These are phyloP conservation scores for Ceratocystis cacaofunesta DNA, from an alignment of 2,329 filamentous ascomycete species.

Conservation along the genomic window DNA sequence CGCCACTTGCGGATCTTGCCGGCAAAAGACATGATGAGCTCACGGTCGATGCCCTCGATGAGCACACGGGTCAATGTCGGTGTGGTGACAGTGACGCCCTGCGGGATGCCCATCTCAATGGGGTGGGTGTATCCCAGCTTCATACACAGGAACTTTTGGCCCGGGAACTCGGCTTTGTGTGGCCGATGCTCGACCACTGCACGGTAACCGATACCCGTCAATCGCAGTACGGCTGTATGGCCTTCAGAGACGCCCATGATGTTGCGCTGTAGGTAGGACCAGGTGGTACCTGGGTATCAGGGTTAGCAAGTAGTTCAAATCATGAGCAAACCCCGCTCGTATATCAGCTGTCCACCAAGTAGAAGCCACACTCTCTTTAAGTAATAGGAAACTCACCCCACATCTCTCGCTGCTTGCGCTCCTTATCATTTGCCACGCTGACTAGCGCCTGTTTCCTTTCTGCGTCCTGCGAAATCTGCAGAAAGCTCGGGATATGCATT, in stretches of 20 bases:
- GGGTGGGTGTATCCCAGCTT: conserved; percentile 97
- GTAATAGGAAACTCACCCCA: conserved; percentile 53
- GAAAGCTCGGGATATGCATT: conserved; percentile 63
- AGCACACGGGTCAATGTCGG: conserved; percentile 85
- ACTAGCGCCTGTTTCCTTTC: conserved; percentile 49
- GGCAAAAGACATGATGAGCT: conserved; percentile 80
- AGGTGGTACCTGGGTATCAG: conserved; percentile 56
- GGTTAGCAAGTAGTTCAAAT: not conserved
- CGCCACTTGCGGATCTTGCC: conserved; percentile 80
- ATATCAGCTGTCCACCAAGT: not conserved
- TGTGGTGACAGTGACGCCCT: conserved; percentile 70
- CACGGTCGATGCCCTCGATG: conserved; percentile 74
- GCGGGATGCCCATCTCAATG: conserved; percentile 73
- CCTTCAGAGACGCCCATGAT: conserved; percentile 92
- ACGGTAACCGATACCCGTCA: conserved; percentile 92
- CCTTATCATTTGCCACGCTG: conserved; percentile 50
- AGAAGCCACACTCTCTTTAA: not conserved
- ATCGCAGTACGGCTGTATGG: conserved; percentile 78
- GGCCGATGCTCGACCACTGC: conserved; percentile 67
- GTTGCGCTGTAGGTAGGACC: conserved; percentile 79
- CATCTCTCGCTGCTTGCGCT: conserved; percentile 76
- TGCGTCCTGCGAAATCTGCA: conserved; percentile 55
- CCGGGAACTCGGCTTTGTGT: conserved; percentile 59
- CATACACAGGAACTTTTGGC: conserved; percentile 77
- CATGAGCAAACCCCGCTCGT: not conserved